These are phyloP conservation scores for Botrytis deweyae DNA, from an alignment of 2,329 filamentous ascomycete species.

Conservation along the genomic window DNA sequence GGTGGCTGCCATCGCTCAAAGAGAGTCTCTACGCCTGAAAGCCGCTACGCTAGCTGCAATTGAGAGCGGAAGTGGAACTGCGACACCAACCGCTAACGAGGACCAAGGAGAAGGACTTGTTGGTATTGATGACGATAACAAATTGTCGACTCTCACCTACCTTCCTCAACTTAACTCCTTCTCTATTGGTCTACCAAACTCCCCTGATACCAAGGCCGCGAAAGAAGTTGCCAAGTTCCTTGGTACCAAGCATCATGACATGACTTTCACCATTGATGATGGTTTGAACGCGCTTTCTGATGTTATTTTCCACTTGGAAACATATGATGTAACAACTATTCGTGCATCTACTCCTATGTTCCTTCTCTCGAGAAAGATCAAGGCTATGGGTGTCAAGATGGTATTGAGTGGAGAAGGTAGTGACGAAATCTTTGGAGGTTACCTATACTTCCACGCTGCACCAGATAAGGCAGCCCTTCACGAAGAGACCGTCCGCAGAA, in stretches of 20 bases:
- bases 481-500: constrained; percentile 86
- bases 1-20: constrained; percentile 91
- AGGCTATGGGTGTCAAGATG: constrained; percentile 99
- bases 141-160: constrained; percentile 84
- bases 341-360: constrained; percentile 99
- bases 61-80: constrained; percentile 42
- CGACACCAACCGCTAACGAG: constrained; percentile 52
- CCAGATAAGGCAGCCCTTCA: constrained; percentile 92
- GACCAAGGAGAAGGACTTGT: constrained; percentile 72
- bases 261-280: constrained; percentile 97
- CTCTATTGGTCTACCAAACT: constrained; percentile 91
- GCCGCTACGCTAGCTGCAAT: constrained; percentile 55
- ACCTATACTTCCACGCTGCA: constrained; percentile 96
- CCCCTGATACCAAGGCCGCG: constrained; percentile 89
- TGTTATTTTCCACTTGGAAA: constrained; percentile 97
- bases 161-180: constrained; percentile 97
- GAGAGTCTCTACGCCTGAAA: constrained; percentile 80
- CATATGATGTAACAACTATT: constrained; percentile 97
- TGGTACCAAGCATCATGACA: constrained; percentile 95
- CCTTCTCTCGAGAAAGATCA: constrained; percentile 95
- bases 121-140: constrained; percentile 90
- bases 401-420: constrained; percentile 94
- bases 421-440: constrained; percentile 97
- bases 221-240: constrained; percentile 94
- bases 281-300: constrained; percentile 95